Base-by-base conservation (phyloP, 2,329 filamentous ascomycete genomes). In the Verticillium albo-atrum region DNA sequence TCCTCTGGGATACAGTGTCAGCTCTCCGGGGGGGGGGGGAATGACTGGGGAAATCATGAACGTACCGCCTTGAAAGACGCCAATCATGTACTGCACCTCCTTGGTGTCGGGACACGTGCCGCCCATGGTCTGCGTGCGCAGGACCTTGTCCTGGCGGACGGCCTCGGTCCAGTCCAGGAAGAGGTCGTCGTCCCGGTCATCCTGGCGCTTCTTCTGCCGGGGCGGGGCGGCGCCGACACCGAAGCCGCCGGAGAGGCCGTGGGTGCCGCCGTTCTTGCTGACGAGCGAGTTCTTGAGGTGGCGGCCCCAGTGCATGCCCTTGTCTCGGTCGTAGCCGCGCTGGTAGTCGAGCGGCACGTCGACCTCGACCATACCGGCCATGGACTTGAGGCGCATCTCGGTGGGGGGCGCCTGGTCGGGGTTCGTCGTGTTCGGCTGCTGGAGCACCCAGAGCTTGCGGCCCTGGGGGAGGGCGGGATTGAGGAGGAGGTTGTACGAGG, bases 41-140 rank as follows among this genome's bases (percentile, higher is more conserved):
- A 27, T 20, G 9, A 60, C 20, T 23, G 35, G 35, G 20, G 42
- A 52, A 5, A n/a, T 15, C 25, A 20, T 27, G 25, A 79, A 79
- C 86, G 67, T 74, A 94, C 91, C 85, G 56, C 89, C 89, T 70
- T 89, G 85, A 71, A 98, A 97, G n/a, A 92, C 89, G 28, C 92
- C 95, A 55, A 97, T 82, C 87, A 97, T 96, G 77, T 96, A 96
- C 65, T 91, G 89, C 25, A 89, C 89, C 64, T 89, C 84, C 64
- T 88, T 86, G 3, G 86, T 79, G 47, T 86, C 82, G 14, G 88
- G 81, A 62, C 91, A 88, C 72, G 94, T 88, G 0, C 95, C 95
- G 53, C 92, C 93, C 25, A 97, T 80, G 0, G 92, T 96, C 77
- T 96, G 92, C 61, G 86, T 89, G 55, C 86, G 82, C 70, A 97